A percentile compares a stretch with the other conserved stretches of the same genome.
phyloP scores from a whole-genome alignment of 192 early-diverging fungal genomes.

The Backusella sp. region DNA sequence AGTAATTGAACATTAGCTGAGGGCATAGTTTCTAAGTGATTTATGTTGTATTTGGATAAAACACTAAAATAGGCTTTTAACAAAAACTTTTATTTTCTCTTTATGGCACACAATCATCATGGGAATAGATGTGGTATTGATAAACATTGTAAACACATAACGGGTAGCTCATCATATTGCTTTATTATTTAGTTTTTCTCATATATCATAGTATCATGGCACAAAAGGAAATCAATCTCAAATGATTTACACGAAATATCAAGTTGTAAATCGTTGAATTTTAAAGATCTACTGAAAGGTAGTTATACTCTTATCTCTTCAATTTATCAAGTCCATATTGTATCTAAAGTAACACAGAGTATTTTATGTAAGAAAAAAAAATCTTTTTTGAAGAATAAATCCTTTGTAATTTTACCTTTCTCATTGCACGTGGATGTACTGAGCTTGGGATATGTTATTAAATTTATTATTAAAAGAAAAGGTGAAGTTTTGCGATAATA shows the following conservation, averaged over 20 bases:
- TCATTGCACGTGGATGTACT: not conserved
- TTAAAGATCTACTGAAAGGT: not conserved
- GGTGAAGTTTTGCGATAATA: not conserved
- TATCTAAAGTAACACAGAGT: not conserved
- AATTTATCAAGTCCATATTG: not conserved
- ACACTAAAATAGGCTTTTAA: not conserved
- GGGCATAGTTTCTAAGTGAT: not conserved
- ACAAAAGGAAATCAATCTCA: not conserved
- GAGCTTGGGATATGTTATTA: not conserved
- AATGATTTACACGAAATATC: not conserved
- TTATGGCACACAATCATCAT: conserved; percentile 2
- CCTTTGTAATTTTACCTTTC: not conserved
- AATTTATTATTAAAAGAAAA: no score
- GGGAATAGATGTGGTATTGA: not conserved
- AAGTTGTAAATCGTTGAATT: conserved; percentile 7
- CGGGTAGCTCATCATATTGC: not conserved
- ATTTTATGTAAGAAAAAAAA: not conserved
- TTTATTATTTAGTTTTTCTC: not conserved
- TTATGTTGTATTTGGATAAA: not conserved
- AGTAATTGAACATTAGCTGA: not conserved
- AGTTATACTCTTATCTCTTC: not conserved
- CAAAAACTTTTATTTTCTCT: not conserved
- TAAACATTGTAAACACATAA: conserved; percentile 9
- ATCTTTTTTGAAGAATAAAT: not conserved
- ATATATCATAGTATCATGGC: not conserved